Evolutionary conservation across 768 basidiomycete species (phyloP).

Genomic region (Phanerochaete sordida): DNA sequence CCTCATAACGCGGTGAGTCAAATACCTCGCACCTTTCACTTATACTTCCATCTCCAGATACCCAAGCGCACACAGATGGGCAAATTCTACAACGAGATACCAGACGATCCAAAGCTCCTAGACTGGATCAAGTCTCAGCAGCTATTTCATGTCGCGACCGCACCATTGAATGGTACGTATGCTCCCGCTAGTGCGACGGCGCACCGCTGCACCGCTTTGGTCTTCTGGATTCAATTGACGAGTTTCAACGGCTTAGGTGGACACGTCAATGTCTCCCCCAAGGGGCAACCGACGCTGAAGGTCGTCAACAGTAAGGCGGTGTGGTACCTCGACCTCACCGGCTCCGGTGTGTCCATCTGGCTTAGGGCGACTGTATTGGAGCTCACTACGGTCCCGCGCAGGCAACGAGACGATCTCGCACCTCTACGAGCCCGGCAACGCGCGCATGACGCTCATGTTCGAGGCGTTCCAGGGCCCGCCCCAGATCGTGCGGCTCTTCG

Average conservation of each 20-base stretch:
- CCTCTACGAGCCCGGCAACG: conserved; percentile 52
- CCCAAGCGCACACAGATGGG: conserved; percentile 42
- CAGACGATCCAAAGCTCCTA: conserved; percentile 37
- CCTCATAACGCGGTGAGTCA: neutral
- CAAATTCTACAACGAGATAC: conserved; percentile 53
- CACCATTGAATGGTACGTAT: conserved; percentile 45
- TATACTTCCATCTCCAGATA: neutral
- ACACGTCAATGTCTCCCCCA: conserved; percentile 67
- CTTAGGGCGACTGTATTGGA: too few relatives aligned
- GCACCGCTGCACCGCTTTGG: neutral
- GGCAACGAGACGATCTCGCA: conserved; percentile 60
- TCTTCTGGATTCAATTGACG: neutral
- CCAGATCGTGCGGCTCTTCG: conserved; percentile 56
- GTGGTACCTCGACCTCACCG: conserved; percentile 76
- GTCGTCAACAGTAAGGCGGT: conserved; percentile 48
- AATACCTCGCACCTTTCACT: neutral
- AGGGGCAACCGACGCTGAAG: conserved; percentile 60
- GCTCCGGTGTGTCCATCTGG: conserved; percentile 65
- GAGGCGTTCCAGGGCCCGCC: conserved; percentile 58
- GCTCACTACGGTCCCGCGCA: too few relatives aligned
- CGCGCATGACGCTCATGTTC: conserved; percentile 59
- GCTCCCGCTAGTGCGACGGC: neutral
- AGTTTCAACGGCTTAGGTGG: too few relatives aligned
- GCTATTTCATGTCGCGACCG: conserved; percentile 70
- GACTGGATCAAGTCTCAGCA: conserved; percentile 61